These are phyloP conservation scores for Aspergillus costaricaensis DNA, from an alignment of 2,329 filamentous ascomycete species.

Conservation along the genomic window DNA sequence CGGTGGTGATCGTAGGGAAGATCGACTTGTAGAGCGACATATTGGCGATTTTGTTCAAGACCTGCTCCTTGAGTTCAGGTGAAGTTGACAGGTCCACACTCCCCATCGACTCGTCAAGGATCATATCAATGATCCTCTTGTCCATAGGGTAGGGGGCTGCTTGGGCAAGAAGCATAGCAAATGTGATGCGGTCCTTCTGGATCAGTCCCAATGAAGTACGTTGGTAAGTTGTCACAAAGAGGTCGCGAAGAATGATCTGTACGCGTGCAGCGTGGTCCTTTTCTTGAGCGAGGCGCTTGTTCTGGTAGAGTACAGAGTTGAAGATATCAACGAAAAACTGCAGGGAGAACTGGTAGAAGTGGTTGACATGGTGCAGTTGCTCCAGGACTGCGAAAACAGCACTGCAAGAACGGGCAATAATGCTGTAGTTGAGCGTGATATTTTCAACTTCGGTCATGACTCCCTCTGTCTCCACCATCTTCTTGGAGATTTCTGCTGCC, in stretches of 20 bases:
- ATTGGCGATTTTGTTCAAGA: constrained; percentile 67
- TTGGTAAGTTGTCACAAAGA: constrained; percentile 90
- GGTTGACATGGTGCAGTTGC: constrained; percentile 96
- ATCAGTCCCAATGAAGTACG: constrained; percentile 90
- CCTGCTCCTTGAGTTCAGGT: constrained; percentile 64
- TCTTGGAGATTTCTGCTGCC: constrained; percentile 90
- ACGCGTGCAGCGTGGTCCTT: constrained; percentile 77
- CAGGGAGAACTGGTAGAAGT: constrained; percentile 99
- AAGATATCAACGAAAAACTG: constrained; percentile 99
- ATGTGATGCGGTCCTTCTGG: constrained; percentile 90
- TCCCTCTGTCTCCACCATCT: constrained; percentile 95
- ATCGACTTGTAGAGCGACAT: constrained; percentile 73
- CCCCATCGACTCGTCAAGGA: constrained; percentile 75
- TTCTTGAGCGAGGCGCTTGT: constrained; percentile 69
- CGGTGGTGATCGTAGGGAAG: constrained; percentile 63
- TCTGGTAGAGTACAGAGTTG: constrained; percentile 81
- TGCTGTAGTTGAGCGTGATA: constrained; percentile 90
- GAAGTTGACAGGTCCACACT: constrained; percentile 78
- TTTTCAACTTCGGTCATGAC: constrained; percentile 98
- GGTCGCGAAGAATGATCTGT: constrained; percentile 84
- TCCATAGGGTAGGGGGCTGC: constrained; percentile 97
- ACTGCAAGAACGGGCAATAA: constrained; percentile 92
- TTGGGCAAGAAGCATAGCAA: constrained; percentile 93
- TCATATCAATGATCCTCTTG: constrained; percentile 79
- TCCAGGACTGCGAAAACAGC: constrained; percentile 96